phyloP scores from a whole-genome alignment of 2,329 filamentous ascomycete genomes.

The Calonectria hawksworthii region DNA sequence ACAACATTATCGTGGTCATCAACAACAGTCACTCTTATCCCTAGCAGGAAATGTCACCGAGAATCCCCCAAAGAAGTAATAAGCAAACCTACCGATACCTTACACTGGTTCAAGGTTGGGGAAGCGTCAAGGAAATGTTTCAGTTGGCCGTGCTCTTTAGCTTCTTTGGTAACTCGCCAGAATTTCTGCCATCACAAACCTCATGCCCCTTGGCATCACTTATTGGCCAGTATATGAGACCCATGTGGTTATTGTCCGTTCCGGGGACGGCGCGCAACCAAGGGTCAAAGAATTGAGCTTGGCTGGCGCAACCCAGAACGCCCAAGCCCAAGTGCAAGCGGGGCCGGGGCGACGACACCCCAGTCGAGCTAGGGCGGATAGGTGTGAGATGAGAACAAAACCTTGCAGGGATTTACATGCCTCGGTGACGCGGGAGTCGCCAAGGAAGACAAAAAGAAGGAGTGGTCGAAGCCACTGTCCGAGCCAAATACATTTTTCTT shows the following conservation, averaged over 20 bases:
- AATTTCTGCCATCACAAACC: conserved; percentile 27
- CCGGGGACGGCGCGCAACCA: conserved; percentile 26
- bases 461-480: conserved; percentile 39
- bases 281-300: conserved; percentile 26
- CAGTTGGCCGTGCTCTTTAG: neutral
- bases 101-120: neutral
- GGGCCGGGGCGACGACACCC: conserved; percentile 27
- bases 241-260: conserved; percentile 28
- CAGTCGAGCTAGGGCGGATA: conserved; percentile 26
- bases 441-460: conserved; percentile 48
- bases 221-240: conserved; percentile 27
- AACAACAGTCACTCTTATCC: neutral
- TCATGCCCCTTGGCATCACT: conserved; percentile 23
- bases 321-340: conserved; percentile 35
- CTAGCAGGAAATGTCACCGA: conserved; percentile 2
- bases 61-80: conserved; percentile 1
- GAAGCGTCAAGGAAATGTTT: conserved; percentile 13
- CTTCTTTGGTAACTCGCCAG: conserved; percentile 18
- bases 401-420: conserved; percentile 39
- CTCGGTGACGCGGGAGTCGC: conserved; percentile 35
- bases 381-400: conserved; percentile 37
- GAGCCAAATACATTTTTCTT: conserved; percentile 9
- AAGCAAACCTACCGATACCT: neutral
- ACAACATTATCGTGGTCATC: no score
- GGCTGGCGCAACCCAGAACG: conserved; percentile 25